Base-by-base conservation (phyloP, 2,329 filamentous ascomycete genomes). In the Fusarium oligoseptatum region DNA sequence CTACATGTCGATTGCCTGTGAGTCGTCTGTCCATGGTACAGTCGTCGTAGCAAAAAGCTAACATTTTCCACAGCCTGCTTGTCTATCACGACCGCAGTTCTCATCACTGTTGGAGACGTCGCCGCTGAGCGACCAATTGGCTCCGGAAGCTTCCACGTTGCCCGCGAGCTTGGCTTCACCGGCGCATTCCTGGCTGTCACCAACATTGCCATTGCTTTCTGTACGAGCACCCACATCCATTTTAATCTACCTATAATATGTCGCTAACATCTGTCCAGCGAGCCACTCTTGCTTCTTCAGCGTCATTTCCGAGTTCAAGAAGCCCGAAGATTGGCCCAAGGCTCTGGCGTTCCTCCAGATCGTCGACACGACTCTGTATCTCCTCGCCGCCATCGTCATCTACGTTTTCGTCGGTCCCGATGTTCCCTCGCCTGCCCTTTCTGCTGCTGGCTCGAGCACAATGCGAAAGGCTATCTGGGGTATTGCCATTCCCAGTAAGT, bases 221-320 rank as follows among this genome's bases (percentile, higher is more conserved):
- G 90, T 80, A 52, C 75, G 78, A 58, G 10, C 0, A n/a, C 6
- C 9, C 6, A 7, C 3, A 2, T 17, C 7, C 8, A 37, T 15
- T 4, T 34, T 34, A 34, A 27, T 27, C 24, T 27, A 27, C 24
- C 24, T 27, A 27, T 27, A 34, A 11, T 12, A 34, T 12, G 32
- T 34, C 32, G 1, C 32, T 34, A 34, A 34, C 32, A 12, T 34
- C 32, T 14, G 1, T 34, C 3, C 12, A 80, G 79, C 81, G 55
- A 90, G 90, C 37, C 91, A 92, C 77, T 89, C 91, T n/a, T 91
- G 90, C 71, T 93, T 93, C 83, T 93, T 93, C 81, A 87, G 86
- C 71, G 88, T 94, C 79, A 90, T 92, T 77, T 86, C 87, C 45
- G 92, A 94, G 80, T 85, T 94, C 80, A 87, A 88, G 77, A 84